Percentiles rank a stretch among this genome's conserved stretches.
phyloP scores from a whole-genome alignment of 164 flowering plant species.

The Piper longum region DNA sequence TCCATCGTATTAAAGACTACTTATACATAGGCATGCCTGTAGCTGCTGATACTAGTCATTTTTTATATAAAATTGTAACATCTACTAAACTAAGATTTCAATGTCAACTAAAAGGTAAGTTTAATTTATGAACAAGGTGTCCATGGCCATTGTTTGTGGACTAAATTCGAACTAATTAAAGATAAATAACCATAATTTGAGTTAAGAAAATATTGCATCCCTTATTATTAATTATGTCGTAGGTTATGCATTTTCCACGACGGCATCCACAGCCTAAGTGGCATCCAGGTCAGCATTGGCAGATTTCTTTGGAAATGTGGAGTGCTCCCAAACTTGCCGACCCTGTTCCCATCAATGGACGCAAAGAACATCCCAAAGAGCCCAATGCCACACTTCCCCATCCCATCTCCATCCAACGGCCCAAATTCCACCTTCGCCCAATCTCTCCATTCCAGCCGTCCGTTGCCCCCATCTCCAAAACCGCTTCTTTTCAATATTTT shows the following conservation, averaged over 20 bases:
- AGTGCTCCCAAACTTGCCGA: constrained; percentile 16
- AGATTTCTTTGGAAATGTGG: not conserved
- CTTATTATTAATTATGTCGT: no score
- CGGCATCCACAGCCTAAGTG: not conserved
- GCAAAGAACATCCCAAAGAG: constrained; percentile 52
- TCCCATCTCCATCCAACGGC: constrained; percentile 18
- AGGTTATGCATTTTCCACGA: not conserved
- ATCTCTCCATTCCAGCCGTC: constrained; percentile 18
- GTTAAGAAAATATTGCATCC: no score
- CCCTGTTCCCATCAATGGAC: constrained; percentile 36
- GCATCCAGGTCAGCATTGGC: not conserved
- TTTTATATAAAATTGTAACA: no score
- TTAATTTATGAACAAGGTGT: no score
- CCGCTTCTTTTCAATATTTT: not conserved
- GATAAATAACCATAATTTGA: no score
- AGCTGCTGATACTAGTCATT: no score
- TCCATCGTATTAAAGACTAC: no score
- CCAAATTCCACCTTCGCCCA: constrained; percentile 11
- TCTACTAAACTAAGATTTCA: no score
- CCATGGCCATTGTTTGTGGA: no score
- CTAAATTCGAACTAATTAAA: no score
- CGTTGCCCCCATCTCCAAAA: not conserved
- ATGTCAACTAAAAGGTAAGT: no score
- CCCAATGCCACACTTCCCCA: constrained; percentile 54
- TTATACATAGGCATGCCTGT: no score